phyloP scores from a whole-genome alignment of 2,329 filamentous ascomycete genomes.

The Neofusicoccum parvum region DNA sequence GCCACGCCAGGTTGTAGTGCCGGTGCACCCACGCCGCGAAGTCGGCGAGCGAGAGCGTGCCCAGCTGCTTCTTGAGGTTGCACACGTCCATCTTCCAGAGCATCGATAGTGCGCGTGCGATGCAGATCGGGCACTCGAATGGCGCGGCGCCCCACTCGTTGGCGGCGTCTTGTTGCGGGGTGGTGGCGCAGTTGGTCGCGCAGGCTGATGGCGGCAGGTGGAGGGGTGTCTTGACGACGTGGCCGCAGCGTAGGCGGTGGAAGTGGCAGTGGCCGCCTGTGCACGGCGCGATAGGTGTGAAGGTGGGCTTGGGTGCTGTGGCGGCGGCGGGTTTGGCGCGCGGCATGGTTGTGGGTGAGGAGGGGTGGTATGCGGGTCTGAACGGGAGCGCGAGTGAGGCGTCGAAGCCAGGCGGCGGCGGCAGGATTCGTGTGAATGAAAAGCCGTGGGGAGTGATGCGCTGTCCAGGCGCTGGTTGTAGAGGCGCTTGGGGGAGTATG shows the following conservation, averaged over 20 bases:
- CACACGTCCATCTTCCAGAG: slow-evolving; percentile 12
- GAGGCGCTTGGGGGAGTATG: too few species aligned
- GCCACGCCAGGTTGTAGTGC: background rate
- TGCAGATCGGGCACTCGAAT: slow-evolving; percentile 7
- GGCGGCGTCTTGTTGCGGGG: background rate
- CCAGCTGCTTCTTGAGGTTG: background rate
- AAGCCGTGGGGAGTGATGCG: too few species aligned
- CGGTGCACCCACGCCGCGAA: background rate
- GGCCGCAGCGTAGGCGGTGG: slow-evolving; percentile 12
- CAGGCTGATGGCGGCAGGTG: background rate
- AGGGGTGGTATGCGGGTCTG: too few species aligned
- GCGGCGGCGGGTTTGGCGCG: too few species aligned
- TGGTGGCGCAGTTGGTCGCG: background rate
- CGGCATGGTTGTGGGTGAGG: too few species aligned
- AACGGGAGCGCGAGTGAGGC: too few species aligned
- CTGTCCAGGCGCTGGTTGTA: too few species aligned
- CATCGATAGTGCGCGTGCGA: background rate
- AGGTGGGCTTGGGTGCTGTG: background rate
- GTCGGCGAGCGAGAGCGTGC: background rate
- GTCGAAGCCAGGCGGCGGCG: too few species aligned
- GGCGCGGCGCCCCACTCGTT: background rate
- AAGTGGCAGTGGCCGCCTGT: background rate
- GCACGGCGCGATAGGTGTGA: background rate
- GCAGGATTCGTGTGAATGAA: too few species aligned
- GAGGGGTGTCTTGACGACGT: background rate